Evolutionary conservation across 345 rosid species (phyloP), one percentile per base, ranked within the genome.

Genomic region (Kandelia obovata): DNA sequence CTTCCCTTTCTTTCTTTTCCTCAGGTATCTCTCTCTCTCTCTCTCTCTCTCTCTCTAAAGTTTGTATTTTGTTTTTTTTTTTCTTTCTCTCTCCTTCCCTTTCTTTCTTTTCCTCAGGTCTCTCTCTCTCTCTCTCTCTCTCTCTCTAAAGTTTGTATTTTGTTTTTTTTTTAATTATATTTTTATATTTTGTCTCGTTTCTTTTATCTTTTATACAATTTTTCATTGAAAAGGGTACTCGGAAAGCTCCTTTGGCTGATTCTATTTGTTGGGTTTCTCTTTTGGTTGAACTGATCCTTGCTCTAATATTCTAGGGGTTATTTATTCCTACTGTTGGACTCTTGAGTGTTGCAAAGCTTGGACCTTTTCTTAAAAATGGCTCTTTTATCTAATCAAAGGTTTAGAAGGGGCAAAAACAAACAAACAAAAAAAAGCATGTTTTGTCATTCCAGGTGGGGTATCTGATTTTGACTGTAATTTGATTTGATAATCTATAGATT

Each of bases 191-290:
- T 23, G 43, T 46, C 8, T 27, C 21, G 21, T 31, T 1, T 39
- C 37, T 34, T 34, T 34, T 7, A 7, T 15, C 69, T 67, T 73
- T 58, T 60, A 21, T 8, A 26, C 53, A 69, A 56, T 52, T 35
- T 35, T 62, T 59, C 63, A 5, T 66, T 39, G 67, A 26, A 62
- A 73, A 73, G 78, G 64, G 49, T 17, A 25, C 23, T 69, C 77
- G 19, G 60, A 25, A 69, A 53, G 20, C 23, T 73, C 71, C 37
- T 67, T 35, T 71, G 74, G 19, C 46, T 49, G 37, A 52, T 34
- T 51, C 61, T 19, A 51, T 58, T 64, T 59, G 26, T 25, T 21
- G 27, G 15, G 20, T 17, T 20, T 60, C 58, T 53, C 62, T 55
- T 66, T 65, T 67, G 59, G 31, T 68, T 62, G 73, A 64, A 71